phyloP scores from a whole-genome alignment of 2,329 filamentous ascomycete species.

The Aspergillus sp. region DNA sequence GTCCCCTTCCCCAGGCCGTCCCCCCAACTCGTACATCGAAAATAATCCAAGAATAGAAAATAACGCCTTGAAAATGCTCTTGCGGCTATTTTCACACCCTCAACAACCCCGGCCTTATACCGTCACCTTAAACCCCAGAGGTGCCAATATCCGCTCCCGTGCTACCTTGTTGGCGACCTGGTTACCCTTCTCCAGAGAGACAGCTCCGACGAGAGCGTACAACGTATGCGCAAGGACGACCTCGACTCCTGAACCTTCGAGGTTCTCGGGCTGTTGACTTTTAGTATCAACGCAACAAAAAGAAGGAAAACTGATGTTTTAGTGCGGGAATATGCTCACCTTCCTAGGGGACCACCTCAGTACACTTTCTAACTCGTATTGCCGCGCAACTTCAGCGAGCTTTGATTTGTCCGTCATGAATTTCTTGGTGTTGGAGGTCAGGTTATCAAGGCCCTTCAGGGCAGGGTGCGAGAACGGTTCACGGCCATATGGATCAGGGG shows the following conservation, averaged over 20 bases:
- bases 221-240: slow-evolving; percentile 74
- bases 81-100: slow-evolving; percentile 23
- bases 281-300: slow-evolving; percentile 1
- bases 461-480: slow-evolving; percentile 69
- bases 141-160: slow-evolving; percentile 70
- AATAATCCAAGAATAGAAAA: slow-evolving; percentile 23
- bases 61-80: slow-evolving; percentile 42
- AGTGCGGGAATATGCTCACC: slow-evolving; percentile 53
- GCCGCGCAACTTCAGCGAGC: slow-evolving; percentile 66
- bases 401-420: slow-evolving; percentile 64
- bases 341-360: slow-evolving; percentile 85
- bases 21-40: slow-evolving; percentile 21
- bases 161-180: slow-evolving; percentile 73
- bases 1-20: slow-evolving; percentile 5
- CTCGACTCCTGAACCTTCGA: slow-evolving; percentile 70
- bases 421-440: slow-evolving; percentile 61
- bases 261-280: slow-evolving; percentile 58
- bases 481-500: slow-evolving; percentile 57
- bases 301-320: slow-evolving; percentile 10
- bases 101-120: slow-evolving; percentile 18
- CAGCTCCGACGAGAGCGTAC: slow-evolving; percentile 82
- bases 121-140: slow-evolving; percentile 41
- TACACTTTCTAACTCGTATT: slow-evolving; percentile 71
- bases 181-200: slow-evolving; percentile 84
- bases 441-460: slow-evolving; percentile 70